Evolutionary conservation across 805 yeast genomes (phyloP), one percentile per base, ranked within the genome.

Genomic region (Lipomyces lipofer): DNA sequence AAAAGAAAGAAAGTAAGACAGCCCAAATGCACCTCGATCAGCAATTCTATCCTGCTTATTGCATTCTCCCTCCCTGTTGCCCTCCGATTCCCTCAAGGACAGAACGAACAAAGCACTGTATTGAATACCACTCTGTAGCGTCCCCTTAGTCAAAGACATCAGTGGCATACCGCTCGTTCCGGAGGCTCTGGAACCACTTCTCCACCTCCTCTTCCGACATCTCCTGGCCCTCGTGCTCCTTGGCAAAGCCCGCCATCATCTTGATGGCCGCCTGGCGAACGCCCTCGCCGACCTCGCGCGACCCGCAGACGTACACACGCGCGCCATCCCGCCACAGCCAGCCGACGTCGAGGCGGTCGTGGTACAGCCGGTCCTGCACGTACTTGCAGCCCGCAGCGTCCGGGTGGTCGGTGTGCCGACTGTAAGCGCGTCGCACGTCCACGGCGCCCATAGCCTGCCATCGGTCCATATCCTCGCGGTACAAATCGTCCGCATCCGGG

Each of bases 351-450:
- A 7, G 3, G 39, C 39, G 39, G 19, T 35, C 39, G 19, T 35
- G 17, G 19, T 13, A 35, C 4, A 35, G 39, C 19, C 39, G 39
- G 9, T 35, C 19, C 13, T 35, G 39, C 15, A 35, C 39, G 39
- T 35, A 35, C 38, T 33, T 33, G 38, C 38, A 33, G 38, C 38
- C 38, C 38, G 38, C 38, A 15, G 38, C 38, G 38, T 13, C 38
- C 38, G 38, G 38, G 15, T 33, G 38, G 38, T 33, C 38, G 38
- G 38, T 10, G 12, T 10, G 38, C 38, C 15, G 38, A 10, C 38
- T 33, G 15, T 33, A 35, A 6, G 39, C 39, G 17, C 15, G 5
- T 10, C 19, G 17, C 39, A 35, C 19, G 10, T 7, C 17, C 39
- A 35, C 39, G 4, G 19, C 39, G 19, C 39, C 39, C 19, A 13